Conservation (phyloP, 2,329 filamentous ascomycete species). For the Fusarium sacchari region DNA sequence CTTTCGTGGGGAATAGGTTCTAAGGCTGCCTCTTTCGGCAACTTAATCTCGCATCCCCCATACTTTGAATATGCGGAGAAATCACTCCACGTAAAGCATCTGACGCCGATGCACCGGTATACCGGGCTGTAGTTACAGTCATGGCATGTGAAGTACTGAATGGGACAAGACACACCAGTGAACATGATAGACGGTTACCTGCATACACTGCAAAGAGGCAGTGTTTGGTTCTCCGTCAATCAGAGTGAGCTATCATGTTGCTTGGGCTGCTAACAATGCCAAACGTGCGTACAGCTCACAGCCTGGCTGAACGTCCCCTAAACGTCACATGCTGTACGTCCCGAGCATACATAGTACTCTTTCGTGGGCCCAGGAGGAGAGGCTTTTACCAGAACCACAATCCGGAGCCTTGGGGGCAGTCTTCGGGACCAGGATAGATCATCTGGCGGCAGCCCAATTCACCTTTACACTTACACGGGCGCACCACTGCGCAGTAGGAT, state of each 20-base stretch:
- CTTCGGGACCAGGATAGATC: background rate
- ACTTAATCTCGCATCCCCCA: slow-evolving; percentile 25
- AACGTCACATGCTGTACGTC: background rate
- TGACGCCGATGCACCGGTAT: slow-evolving; percentile 14
- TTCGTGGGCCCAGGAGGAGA: background rate
- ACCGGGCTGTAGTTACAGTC: background rate
- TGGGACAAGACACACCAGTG: slow-evolving; percentile 10
- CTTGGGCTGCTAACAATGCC: background rate
- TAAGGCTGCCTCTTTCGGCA: slow-evolving; percentile 8
- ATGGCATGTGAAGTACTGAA: slow-evolving; percentile 20
- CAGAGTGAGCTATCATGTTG: slow-evolving; percentile 6
- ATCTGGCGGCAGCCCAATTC: background rate
- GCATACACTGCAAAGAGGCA: slow-evolving; percentile 8
- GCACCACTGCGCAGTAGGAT: background rate
- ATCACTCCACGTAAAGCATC: slow-evolving; percentile 18
- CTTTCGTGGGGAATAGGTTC: slow-evolving; percentile 2
- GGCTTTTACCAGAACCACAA: background rate
- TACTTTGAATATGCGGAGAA: slow-evolving; percentile 14
- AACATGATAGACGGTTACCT: background rate
- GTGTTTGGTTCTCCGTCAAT: slow-evolving; percentile 1
- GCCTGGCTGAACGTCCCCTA: background rate
- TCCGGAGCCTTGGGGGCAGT: background rate
- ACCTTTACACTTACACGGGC: background rate
- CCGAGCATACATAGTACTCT: background rate
- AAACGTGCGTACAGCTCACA: background rate